Percentiles rank a stretch among this genome's conserved stretches.
These are phyloP conservation scores for Oleoguttula mirabilis DNA, from an alignment of 495 filamentous ascomycete genomes.

Conservation along the genomic window DNA sequence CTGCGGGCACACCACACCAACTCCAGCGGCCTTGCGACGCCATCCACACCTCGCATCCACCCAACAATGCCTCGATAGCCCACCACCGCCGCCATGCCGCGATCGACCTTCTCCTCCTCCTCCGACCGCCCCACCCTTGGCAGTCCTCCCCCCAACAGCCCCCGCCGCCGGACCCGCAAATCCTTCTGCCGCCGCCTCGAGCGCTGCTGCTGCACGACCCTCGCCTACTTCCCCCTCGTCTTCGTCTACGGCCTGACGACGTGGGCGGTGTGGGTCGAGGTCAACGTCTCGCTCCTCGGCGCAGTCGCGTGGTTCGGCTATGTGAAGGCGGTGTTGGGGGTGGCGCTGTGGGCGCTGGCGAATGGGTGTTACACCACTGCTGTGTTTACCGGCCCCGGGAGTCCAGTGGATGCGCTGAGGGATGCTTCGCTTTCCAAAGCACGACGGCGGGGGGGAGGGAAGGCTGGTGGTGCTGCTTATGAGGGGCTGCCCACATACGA, in stretches of 20 bases:
- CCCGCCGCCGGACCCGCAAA: conserved; percentile 28
- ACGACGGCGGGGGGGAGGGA: conserved; percentile 7
- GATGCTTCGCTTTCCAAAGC: background rate
- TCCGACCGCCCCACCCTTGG: conserved; percentile 26
- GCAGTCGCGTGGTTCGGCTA: conserved; percentile 16
- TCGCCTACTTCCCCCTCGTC: conserved; percentile 74
- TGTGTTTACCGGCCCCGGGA: conserved; percentile 84
- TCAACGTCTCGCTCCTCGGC: conserved; percentile 52
- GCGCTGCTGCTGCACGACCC: conserved; percentile 65
- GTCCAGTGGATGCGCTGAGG: conserved; percentile 40
- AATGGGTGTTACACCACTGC: conserved; percentile 83
- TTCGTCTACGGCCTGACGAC: conserved; percentile 83
- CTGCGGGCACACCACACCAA: too few species aligned
- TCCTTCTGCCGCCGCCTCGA: conserved; percentile 66
- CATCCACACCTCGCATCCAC: too few species aligned
- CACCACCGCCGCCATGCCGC: too few species aligned
- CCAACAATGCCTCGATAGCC: too few species aligned
- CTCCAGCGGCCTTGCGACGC: too few species aligned
- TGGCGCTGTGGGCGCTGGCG: conserved; percentile 62
- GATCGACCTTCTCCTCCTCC: background rate
- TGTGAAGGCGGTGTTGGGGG: conserved; percentile 43
- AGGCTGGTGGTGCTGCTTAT: conserved; percentile 34
- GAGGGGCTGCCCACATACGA: conserved; percentile 53
- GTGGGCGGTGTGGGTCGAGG: conserved; percentile 84
- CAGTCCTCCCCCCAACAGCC: conserved; percentile 37